phyloP scores from a whole-genome alignment of 108 stramenopile species.

The Conticribra guillardii region DNA sequence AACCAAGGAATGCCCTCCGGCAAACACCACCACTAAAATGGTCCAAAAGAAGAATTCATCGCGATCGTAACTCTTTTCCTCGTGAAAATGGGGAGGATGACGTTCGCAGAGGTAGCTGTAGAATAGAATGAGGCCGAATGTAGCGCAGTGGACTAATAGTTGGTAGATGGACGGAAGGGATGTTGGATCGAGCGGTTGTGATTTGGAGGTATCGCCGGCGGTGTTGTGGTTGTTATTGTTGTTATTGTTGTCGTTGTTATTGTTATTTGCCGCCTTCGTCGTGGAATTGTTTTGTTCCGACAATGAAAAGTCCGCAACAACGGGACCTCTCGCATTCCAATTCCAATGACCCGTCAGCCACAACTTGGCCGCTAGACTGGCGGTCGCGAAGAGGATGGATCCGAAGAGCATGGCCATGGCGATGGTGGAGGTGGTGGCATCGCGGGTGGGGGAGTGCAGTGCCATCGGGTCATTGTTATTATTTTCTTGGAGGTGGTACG shows the following conservation, averaged over 20 bases:
- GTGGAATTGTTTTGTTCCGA: background rate
- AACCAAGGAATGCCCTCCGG: slow-evolving; percentile 52
- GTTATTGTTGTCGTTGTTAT: background rate
- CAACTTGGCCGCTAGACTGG: slow-evolving; percentile 55
- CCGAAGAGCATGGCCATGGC: slow-evolving; percentile 84
- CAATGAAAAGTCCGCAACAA: too few relatives aligned
- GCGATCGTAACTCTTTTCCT: slow-evolving; percentile 80
- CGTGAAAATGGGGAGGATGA: slow-evolving; percentile 83
- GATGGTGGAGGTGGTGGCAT: slow-evolving; percentile 54
- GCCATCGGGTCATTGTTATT: background rate
- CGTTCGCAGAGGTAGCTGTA: slow-evolving; percentile 87
- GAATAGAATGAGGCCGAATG: slow-evolving; percentile 79
- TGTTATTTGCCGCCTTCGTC: slow-evolving; percentile 1
- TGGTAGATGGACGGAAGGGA: slow-evolving; percentile 74
- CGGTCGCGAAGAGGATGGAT: slow-evolving; percentile 69
- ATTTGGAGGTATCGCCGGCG: slow-evolving; percentile 3
- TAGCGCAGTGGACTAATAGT: slow-evolving; percentile 66
- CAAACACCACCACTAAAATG: slow-evolving; percentile 65
- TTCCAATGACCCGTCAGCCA: slow-evolving; percentile 56
- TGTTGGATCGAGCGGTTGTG: slow-evolving; percentile 57
- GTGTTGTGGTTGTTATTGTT: background rate
- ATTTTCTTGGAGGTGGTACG: slow-evolving; percentile 4
- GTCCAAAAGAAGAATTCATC: slow-evolving; percentile 83
- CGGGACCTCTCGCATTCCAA: slow-evolving; percentile 45
- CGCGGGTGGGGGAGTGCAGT: slow-evolving; percentile 24